A percentile compares a stretch with the other conserved stretches of the same genome.
phyloP scores from a whole-genome alignment of 495 filamentous ascomycete genomes.

The Penicillium canescens region DNA sequence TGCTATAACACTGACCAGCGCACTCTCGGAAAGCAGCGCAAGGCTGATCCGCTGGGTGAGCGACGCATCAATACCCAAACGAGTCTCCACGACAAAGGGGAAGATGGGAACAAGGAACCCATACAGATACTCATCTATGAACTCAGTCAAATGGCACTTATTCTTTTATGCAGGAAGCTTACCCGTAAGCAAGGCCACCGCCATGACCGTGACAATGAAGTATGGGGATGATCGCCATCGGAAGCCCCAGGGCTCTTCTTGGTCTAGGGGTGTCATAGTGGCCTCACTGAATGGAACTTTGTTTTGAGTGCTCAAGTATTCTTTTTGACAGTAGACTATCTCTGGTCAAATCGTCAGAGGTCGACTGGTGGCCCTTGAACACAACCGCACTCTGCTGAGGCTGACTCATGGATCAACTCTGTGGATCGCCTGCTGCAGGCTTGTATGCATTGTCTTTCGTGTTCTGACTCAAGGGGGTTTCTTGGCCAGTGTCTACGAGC shows the following conservation, averaged over 20 bases:
- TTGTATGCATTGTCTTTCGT: too few relatives aligned
- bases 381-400: too few relatives aligned
- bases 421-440: too few relatives aligned
- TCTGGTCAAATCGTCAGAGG: too few relatives aligned
- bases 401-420: too few relatives aligned
- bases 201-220: constrained; percentile 25
- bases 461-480: too few relatives aligned
- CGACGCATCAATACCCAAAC: constrained; percentile 19
- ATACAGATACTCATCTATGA: constrained; percentile 28
- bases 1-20: constrained; percentile 19
- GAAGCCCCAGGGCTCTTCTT: not conserved
- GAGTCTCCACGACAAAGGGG: constrained; percentile 26
- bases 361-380: too few relatives aligned
- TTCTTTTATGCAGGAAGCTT: constrained; percentile 40
- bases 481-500: too few relatives aligned
- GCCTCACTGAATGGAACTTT: too few relatives aligned
- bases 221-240: constrained; percentile 26
- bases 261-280: not conserved
- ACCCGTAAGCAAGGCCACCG: constrained; percentile 25
- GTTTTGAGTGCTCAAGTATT: too few relatives aligned
- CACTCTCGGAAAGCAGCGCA: constrained; percentile 18
- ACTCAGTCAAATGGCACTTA: constrained; percentile 46
- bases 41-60: constrained; percentile 26
- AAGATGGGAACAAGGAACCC: constrained; percentile 31
- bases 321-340: too few relatives aligned